These are phyloP conservation scores for Thymus quinquecostatus DNA, from an alignment of 257 asterid species.

Conservation along the genomic window DNA sequence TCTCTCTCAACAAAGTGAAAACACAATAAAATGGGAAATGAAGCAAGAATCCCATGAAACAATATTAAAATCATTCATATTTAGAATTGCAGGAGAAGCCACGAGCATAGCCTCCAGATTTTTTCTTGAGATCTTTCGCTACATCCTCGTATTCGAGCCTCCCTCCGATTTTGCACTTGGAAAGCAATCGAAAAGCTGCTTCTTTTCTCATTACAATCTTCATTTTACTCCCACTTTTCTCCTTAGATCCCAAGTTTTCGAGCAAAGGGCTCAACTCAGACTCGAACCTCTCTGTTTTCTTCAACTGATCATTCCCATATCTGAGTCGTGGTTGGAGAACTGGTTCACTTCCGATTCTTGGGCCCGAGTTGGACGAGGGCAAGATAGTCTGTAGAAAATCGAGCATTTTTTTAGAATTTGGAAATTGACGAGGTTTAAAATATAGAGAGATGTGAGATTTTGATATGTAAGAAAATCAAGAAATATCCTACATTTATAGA, in stretches of 20 bases:
- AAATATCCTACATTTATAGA: conserved; percentile 6
- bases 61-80: conserved; percentile 13
- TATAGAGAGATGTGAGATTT: background rate
- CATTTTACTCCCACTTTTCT: background rate
- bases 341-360: background rate
- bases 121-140: background rate
- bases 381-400: conserved; percentile 15
- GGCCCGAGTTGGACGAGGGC: conserved; percentile 3
- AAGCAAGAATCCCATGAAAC: background rate
- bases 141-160: conserved; percentile 11
- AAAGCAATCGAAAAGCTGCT: conserved; percentile 24
- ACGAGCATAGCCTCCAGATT: background rate
- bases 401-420: conserved; percentile 3
- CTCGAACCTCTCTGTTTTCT: conserved; percentile 11
- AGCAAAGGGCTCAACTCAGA: conserved; percentile 20
- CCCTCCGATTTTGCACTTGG: conserved; percentile 31
- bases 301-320: background rate
- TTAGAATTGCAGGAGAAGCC: conserved; percentile 17
- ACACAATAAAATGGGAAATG: background rate
- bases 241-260: background rate
- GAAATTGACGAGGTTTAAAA: background rate
- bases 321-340: background rate
- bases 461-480: conserved; percentile 2
- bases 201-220: conserved; percentile 32
- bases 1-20: background rate